Evolutionary conservation across 192 early-diverging fungal genomes (phyloP).

Genomic region (Podila minutissima): DNA sequence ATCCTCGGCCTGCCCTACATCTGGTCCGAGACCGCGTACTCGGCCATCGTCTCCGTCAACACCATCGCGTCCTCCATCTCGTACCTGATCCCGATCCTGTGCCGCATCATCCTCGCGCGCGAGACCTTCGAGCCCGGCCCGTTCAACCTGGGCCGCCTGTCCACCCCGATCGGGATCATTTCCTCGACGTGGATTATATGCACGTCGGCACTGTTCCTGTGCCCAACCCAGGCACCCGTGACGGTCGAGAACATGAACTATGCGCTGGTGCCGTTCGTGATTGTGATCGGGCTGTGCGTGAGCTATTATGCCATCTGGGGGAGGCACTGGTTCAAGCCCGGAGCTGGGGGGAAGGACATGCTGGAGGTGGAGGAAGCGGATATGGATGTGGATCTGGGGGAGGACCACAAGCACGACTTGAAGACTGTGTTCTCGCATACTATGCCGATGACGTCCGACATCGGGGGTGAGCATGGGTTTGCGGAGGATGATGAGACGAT

Average conservation of each 20-base stretch:
- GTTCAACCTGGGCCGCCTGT: constrained; percentile 55
- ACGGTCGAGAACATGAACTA: constrained; percentile 61
- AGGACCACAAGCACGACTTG: not conserved
- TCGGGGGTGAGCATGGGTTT: not conserved
- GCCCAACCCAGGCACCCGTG: constrained; percentile 52
- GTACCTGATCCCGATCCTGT: constrained; percentile 59
- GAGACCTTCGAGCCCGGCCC: constrained; percentile 58
- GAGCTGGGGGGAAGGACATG: not conserved
- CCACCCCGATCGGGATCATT: constrained; percentile 47
- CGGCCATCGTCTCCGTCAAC: constrained; percentile 65
- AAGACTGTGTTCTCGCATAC: constrained; percentile 4
- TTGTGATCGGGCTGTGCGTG: constrained; percentile 56
- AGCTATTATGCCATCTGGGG: constrained; percentile 62
- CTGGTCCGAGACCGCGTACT: constrained; percentile 57
- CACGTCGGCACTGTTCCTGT: constrained; percentile 57
- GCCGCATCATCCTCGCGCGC: constrained; percentile 55
- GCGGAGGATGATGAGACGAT: too few relatives aligned
- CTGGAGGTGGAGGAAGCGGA: not conserved
- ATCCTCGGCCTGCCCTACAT: constrained; percentile 62
- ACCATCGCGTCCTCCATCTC: constrained; percentile 63
- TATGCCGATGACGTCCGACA: not conserved
- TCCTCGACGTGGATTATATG: constrained; percentile 54
- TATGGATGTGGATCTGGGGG: not conserved
- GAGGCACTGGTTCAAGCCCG: constrained; percentile 63
- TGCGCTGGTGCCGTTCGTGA: constrained; percentile 54